Percentiles rank a stretch among this genome's conserved stretches.
These are phyloP conservation scores for Mimosa pudica DNA, from an alignment of 306 rosid genomes.

Conservation along the genomic window DNA sequence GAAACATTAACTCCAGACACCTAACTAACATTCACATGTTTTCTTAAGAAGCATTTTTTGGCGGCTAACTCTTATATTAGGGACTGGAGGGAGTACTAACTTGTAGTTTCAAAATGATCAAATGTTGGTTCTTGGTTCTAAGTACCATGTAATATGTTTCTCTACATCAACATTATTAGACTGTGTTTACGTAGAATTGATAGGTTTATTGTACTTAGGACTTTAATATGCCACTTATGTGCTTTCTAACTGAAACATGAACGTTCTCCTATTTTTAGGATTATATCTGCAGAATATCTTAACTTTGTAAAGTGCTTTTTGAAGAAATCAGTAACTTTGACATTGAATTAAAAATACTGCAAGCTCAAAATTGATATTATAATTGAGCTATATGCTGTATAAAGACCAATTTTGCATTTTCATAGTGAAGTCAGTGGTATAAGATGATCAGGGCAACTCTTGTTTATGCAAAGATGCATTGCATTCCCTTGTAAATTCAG, in stretches of 20 bases:
- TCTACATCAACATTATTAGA: background rate
- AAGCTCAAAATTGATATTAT: constrained; percentile 23
- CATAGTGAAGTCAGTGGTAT: constrained; percentile 18
- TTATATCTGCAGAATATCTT: constrained; percentile 28
- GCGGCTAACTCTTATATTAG: too few species aligned
- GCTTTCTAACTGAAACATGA: constrained; percentile 13
- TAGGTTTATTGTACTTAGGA: background rate
- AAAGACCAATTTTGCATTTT: constrained; percentile 8
- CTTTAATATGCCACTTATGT: constrained; percentile 4
- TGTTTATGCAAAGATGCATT: constrained; percentile 2
- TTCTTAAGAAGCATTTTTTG: too few species aligned
- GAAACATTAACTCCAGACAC: too few species aligned
- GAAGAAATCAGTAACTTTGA: constrained; percentile 34
- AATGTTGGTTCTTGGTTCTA: background rate
- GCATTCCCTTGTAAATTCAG: constrained; percentile 34
- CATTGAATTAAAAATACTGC: constrained; percentile 27
- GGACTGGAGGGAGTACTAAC: background rate
- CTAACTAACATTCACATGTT: too few species aligned
- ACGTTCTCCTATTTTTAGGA: constrained; percentile 26
- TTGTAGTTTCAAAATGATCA: constrained; percentile 10
- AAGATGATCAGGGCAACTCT: constrained; percentile 25
- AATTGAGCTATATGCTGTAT: constrained; percentile 30
- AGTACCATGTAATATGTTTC: background rate
- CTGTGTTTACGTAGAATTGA: constrained; percentile 20
- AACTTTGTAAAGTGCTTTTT: constrained; percentile 27